Evolutionary conservation across 2,329 filamentous ascomycete species (phyloP).

Genomic region (Nothophaeocryptopus gaeumannii): DNA sequence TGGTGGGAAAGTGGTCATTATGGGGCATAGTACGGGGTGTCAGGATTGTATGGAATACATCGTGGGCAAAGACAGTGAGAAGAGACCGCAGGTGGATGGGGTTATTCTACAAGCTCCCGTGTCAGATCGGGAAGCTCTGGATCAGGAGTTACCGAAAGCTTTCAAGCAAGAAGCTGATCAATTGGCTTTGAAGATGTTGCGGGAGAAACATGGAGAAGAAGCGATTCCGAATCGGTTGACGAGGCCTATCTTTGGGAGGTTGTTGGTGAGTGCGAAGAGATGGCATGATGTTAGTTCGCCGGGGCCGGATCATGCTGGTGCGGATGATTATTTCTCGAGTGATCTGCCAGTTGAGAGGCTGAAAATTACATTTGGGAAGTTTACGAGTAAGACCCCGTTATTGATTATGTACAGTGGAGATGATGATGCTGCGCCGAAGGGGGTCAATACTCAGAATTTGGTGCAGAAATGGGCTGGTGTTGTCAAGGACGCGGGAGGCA

Average conservation of each 20-base stretch:
- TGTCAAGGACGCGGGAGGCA: slow-evolving; percentile 44
- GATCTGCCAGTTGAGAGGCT: slow-evolving; percentile 64
- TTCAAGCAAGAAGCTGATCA: slow-evolving; percentile 41
- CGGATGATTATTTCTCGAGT: slow-evolving; percentile 86
- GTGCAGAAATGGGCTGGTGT: slow-evolving; percentile 56
- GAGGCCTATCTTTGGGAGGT: slow-evolving; percentile 31
- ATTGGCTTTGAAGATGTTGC: slow-evolving; percentile 52
- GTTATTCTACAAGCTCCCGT: slow-evolving; percentile 78
- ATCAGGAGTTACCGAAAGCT: slow-evolving; percentile 44
- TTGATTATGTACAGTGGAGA: slow-evolving; percentile 63
- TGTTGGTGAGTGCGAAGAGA: slow-evolving; percentile 54
- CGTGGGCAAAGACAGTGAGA: slow-evolving; percentile 28
- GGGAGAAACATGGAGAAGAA: slow-evolving; percentile 45
- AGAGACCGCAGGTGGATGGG: slow-evolving; percentile 62
- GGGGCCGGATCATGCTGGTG: slow-evolving; percentile 57
- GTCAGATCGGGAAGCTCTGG: slow-evolving; percentile 68
- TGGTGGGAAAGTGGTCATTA: slow-evolving; percentile 58
- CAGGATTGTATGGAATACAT: slow-evolving; percentile 68
- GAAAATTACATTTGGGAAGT: slow-evolving; percentile 61
- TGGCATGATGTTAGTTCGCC: slow-evolving; percentile 60
- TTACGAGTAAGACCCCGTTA: slow-evolving; percentile 53
- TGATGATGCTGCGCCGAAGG: slow-evolving; percentile 63
- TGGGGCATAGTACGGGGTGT: slow-evolving; percentile 68
- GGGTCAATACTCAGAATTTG: slow-evolving; percentile 57
- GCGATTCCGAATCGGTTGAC: slow-evolving; percentile 48